Evolutionary conservation across 495 filamentous ascomycete species (phyloP).

Genomic region (Hyaloscypha variabilis): DNA sequence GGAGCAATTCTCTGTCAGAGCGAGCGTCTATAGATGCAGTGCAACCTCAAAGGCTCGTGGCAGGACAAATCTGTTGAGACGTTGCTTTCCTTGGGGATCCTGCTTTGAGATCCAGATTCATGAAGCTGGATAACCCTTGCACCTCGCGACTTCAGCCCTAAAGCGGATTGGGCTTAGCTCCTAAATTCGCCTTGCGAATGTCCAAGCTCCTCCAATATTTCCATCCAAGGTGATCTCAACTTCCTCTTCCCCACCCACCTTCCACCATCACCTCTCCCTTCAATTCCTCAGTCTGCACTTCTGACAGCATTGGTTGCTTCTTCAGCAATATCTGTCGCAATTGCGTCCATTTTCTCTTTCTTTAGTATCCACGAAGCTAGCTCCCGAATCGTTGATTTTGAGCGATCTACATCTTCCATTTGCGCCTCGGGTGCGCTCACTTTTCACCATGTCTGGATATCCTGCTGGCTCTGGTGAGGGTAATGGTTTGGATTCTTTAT

Average conservation of each 20-base stretch:
- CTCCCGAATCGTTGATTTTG: constrained; percentile 20
- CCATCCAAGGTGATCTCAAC: constrained; percentile 3
- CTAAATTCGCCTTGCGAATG: not conserved
- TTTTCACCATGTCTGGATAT: constrained; percentile 35
- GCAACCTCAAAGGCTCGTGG: not conserved
- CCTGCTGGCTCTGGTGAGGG: constrained; percentile 27
- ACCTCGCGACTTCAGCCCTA: not conserved
- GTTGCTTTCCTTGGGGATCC: not conserved
- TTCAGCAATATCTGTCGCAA: constrained; percentile 19
- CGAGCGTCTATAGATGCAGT: not conserved
- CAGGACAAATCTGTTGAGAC: not conserved
- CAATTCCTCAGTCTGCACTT: not conserved
- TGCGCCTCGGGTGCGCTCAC: constrained; percentile 32
- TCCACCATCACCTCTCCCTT: constrained; percentile 75
- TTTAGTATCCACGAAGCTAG: not conserved
- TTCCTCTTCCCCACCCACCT: not conserved
- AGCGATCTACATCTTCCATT: constrained; percentile 26
- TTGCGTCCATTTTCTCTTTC: constrained; percentile 9
- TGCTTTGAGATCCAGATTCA: constrained; percentile 7
- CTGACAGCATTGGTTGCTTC: constrained; percentile 18
- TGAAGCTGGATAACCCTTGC: not conserved
- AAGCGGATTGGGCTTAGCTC: not conserved
- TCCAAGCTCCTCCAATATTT: constrained; percentile 12
- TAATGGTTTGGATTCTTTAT: constrained; percentile 33
- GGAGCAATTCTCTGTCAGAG: not conserved